These are phyloP conservation scores for Neonectria sp. DNA, from an alignment of 2,329 filamentous ascomycete genomes.

Conservation along the genomic window DNA sequence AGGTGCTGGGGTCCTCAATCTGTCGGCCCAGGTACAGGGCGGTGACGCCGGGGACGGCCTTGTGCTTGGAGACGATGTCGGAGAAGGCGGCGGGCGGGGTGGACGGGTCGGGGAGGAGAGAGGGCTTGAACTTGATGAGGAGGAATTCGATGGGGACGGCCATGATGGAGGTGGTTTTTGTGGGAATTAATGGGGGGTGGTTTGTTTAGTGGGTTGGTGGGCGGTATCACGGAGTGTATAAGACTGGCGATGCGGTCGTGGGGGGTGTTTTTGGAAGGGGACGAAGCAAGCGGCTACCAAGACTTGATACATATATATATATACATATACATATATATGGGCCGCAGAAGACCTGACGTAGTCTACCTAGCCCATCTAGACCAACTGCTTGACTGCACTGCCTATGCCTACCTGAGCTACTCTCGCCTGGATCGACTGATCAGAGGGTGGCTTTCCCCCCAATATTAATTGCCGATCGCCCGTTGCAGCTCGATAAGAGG, in stretches of 20 bases:
- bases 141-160: slow-evolving; percentile 49
- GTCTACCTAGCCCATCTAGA: neutral
- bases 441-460: neutral
- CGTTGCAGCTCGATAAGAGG: slow-evolving; percentile 1
- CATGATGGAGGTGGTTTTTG: slow-evolving; percentile 39
- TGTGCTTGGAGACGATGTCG: slow-evolving; percentile 47
- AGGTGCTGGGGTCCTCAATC: slow-evolving; percentile 52
- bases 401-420: neutral
- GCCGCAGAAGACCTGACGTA: neutral
- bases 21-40: slow-evolving; percentile 54
- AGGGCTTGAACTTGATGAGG: slow-evolving; percentile 51
- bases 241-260: neutral
- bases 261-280: neutral
- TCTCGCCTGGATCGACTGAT: neutral
- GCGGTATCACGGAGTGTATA: slow-evolving; percentile 3
- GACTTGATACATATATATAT: neutral
- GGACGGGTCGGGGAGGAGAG: slow-evolving; percentile 43
- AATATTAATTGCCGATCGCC: slow-evolving; percentile 1
- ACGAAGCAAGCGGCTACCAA: neutral
- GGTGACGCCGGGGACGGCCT: slow-evolving; percentile 51
- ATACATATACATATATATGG: neutral
- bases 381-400: neutral
- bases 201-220: neutral
- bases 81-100: slow-evolving; percentile 47
- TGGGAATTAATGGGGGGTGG: neutral